Evolutionary conservation across 2,329 filamentous ascomycete genomes (phyloP), one percentile per base, ranked within the genome.

Genomic region (Arthrobotrys conoides): DNA sequence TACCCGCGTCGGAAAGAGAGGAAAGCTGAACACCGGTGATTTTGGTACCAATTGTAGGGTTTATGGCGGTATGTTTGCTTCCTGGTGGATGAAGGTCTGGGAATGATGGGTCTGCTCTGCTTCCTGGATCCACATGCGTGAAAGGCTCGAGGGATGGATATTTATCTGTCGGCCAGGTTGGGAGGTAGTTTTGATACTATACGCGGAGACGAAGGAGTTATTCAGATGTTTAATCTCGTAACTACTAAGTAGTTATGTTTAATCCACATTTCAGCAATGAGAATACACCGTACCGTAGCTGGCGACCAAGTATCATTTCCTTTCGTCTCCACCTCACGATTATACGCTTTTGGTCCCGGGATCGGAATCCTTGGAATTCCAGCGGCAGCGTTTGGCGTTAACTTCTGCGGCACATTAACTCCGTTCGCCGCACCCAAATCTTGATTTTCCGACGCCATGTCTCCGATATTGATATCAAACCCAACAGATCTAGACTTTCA

Each of bases 1-100:
- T 93, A 66, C 90, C 92, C 10, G 90, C 89, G 51, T 90, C 85
- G 65, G 86, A 89, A 10, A 95, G 87, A 79, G 88, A 87, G 84
- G 89, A 92, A 36, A 95, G 86, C 84, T 95, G 92, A 33, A 94
- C 86, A 41, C 91, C 91, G 1, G 85, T 86, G 41, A 95, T 87
- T 83, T 94, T 92, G 10, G 91, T 89, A 70, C 92, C 92, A 81
- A 92, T 94, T 53, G 88, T 90, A 0, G 91, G 91, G 0, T 92
- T 93, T 51, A 94, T 85, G 18, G 93, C 86, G 1, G 73, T 77
- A 64, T 77, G 73, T 12, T 77, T 77, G 8, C 85, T 86, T 16
- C 85, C 85, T 44, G 85, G 83, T 1, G 87, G 86, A 1, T 95
- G 86, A 1, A 95, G 88, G 80, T 94, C 91, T 0, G 89, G 88